These are phyloP conservation scores for Trichoderma simmonsii DNA, from an alignment of 2,329 filamentous ascomycete genomes.

Conservation along the genomic window DNA sequence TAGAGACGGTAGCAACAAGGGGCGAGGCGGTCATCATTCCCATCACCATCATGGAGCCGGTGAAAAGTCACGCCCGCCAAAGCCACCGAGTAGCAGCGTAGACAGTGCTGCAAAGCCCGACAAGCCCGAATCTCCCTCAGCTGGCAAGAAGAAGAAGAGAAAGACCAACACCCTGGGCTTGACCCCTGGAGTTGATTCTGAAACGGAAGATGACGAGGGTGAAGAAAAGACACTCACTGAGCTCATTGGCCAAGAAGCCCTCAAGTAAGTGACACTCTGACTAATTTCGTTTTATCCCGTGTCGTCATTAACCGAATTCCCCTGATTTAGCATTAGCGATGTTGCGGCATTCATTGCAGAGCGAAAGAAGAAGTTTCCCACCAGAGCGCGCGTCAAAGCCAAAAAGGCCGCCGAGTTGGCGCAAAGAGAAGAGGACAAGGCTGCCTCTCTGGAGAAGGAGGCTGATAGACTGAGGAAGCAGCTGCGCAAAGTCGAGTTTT, in stretches of 20 bases:
- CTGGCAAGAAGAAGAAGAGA: slow-evolving; percentile 66
- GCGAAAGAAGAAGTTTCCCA: slow-evolving; percentile 76
- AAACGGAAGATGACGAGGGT: slow-evolving; percentile 61
- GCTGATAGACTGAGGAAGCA: slow-evolving; percentile 62
- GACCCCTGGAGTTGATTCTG: slow-evolving; percentile 62
- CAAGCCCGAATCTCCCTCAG: slow-evolving; percentile 43
- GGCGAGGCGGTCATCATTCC: slow-evolving; percentile 36
- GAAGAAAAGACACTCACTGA: slow-evolving; percentile 66
- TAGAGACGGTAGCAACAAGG: slow-evolving; percentile 40
- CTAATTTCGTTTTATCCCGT: neutral
- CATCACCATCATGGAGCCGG: slow-evolving; percentile 42
- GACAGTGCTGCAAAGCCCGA: slow-evolving; percentile 15
- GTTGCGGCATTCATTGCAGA: slow-evolving; percentile 78
- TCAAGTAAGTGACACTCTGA: slow-evolving; percentile 45
- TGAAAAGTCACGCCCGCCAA: slow-evolving; percentile 41
- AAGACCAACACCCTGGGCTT: slow-evolving; percentile 70
- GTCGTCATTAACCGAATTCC: neutral
- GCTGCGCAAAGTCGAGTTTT: slow-evolving; percentile 68
- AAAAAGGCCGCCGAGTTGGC: slow-evolving; percentile 53
- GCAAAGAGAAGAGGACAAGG: slow-evolving; percentile 56
- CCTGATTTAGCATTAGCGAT: slow-evolving; percentile 56
- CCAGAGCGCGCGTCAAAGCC: slow-evolving; percentile 64
- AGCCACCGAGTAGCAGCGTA: slow-evolving; percentile 23
- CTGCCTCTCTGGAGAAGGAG: slow-evolving; percentile 56
- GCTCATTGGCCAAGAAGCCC: slow-evolving; percentile 53